Evolutionary conservation across 2,329 filamentous ascomycete species (phyloP).

Genomic region (Amphichorda felina): DNA sequence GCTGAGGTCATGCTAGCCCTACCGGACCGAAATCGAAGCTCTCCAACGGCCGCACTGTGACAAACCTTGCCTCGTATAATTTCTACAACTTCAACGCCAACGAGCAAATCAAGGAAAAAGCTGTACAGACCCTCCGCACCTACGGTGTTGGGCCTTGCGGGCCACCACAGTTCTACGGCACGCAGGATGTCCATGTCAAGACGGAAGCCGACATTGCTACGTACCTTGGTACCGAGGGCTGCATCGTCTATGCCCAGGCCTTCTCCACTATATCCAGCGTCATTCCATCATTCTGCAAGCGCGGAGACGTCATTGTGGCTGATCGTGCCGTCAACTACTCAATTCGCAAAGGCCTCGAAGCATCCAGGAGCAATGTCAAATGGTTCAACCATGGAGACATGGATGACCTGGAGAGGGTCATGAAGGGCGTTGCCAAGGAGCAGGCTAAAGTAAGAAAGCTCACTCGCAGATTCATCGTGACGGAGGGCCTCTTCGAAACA

Average conservation of each 20-base stretch:
- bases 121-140: conserved; percentile 82
- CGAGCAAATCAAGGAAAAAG: conserved; percentile 87
- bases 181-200: conserved; percentile 96
- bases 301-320: conserved; percentile 92
- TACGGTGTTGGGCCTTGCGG: conserved; percentile 97
- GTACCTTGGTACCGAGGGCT: conserved; percentile 76
- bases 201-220: conserved; percentile 87
- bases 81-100: conserved; percentile 96
- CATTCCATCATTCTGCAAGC: conserved; percentile 92
- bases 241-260: conserved; percentile 91
- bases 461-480: conserved; percentile 89
- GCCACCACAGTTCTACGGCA: conserved; percentile 95
- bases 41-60: conserved; percentile 77
- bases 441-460: conserved; percentile 75
- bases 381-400: conserved; percentile 98
- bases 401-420: conserved; percentile 77
- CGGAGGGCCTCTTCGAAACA: conserved; percentile 87
- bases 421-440: conserved; percentile 78
- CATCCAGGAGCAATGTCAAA: conserved; percentile 76
- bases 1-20: conserved; percentile 52
- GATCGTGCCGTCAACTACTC: conserved; percentile 90
- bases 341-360: conserved; percentile 88
- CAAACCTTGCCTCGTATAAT: conserved; percentile 89
- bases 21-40: conserved; percentile 87
- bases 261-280: conserved; percentile 97